Evolutionary conservation across 768 basidiomycete species (phyloP).

Genomic region (Dictyophora rubrovolvata): DNA sequence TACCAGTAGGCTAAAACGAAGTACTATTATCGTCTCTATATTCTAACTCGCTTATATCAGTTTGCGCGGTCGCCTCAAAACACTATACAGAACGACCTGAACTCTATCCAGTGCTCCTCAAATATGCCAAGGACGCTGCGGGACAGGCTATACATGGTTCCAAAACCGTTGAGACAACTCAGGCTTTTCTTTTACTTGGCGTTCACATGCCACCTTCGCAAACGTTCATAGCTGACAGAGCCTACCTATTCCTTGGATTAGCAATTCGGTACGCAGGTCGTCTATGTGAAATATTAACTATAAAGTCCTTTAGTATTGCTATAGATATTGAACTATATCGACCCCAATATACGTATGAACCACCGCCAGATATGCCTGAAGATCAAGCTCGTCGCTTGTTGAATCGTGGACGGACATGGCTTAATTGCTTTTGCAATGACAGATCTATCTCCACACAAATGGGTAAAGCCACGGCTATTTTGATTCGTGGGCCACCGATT

Average conservation of each 20-base stretch:
- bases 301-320: conserved; percentile 39
- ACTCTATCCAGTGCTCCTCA: conserved; percentile 7
- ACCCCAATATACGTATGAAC: conserved; percentile 27
- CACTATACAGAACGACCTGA: neutral
- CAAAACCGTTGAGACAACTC: conserved; percentile 10
- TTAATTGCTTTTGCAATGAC: conserved; percentile 68
- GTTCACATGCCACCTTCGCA: conserved; percentile 18
- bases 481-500: conserved; percentile 20
- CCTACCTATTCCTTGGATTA: conserved; percentile 63
- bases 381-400: conserved; percentile 62
- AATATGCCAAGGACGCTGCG: conserved; percentile 2
- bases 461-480: conserved; percentile 71
- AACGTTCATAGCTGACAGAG: conserved; percentile 60
- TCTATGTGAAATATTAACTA: neutral
- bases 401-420: conserved; percentile 65
- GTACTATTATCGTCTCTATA: neutral
- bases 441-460: conserved; percentile 66
- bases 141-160: neutral
- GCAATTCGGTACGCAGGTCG: conserved; percentile 42
- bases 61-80: conserved; percentile 8
- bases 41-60: neutral
- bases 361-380: conserved; percentile 37
- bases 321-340: conserved; percentile 62
- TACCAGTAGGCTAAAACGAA: conserved; percentile 12
- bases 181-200: conserved; percentile 10